Percentiles rank a stretch among this genome's conserved stretches.
These are phyloP conservation scores for Blastobotrys buckinghamii DNA, from an alignment of 1,139 yeast species.

Conservation along the genomic window DNA sequence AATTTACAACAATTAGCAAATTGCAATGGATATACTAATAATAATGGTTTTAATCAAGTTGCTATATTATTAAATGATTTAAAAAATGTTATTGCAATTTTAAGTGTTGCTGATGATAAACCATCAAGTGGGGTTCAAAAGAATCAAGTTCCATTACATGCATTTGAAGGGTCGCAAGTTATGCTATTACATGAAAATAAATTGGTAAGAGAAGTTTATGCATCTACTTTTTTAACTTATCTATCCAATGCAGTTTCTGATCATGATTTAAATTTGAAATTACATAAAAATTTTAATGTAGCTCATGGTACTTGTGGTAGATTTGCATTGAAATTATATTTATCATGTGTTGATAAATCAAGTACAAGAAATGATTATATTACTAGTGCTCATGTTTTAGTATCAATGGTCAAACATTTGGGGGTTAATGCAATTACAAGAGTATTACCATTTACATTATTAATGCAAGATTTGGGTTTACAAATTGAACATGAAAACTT, in stretches of 20 bases:
- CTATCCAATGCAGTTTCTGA: conserved; percentile 17
- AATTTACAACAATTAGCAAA: conserved; percentile 4
- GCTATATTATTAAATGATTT: conserved; percentile 22
- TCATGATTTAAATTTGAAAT: conserved; percentile 13
- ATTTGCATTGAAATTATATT: conserved; percentile 19
- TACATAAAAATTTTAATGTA: conserved; percentile 15
- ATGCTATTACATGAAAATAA: conserved; percentile 26
- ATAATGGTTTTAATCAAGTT: neutral
- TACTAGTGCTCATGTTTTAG: conserved; percentile 19
- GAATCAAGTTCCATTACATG: conserved; percentile 21
- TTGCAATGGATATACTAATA: neutral
- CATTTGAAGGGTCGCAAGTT: conserved; percentile 34
- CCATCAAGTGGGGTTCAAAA: conserved; percentile 9
- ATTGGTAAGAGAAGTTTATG: conserved; percentile 26
- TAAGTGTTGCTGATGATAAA: conserved; percentile 7
- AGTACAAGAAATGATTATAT: conserved; percentile 16
- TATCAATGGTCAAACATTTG: conserved; percentile 16
- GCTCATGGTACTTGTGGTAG: conserved; percentile 23
- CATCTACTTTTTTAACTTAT: conserved; percentile 24
- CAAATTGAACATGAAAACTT: conserved; percentile 11
- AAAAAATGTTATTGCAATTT: conserved; percentile 21
- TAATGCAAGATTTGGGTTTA: conserved; percentile 18
- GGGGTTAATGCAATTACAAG: conserved; percentile 19
- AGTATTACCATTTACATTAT: conserved; percentile 20
- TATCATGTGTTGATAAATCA: conserved; percentile 15